Percentiles rank a stretch among this genome's conserved stretches.
phyloP scores from a whole-genome alignment of 768 basidiomycete genomes.

The Phaffia tasmanica region DNA sequence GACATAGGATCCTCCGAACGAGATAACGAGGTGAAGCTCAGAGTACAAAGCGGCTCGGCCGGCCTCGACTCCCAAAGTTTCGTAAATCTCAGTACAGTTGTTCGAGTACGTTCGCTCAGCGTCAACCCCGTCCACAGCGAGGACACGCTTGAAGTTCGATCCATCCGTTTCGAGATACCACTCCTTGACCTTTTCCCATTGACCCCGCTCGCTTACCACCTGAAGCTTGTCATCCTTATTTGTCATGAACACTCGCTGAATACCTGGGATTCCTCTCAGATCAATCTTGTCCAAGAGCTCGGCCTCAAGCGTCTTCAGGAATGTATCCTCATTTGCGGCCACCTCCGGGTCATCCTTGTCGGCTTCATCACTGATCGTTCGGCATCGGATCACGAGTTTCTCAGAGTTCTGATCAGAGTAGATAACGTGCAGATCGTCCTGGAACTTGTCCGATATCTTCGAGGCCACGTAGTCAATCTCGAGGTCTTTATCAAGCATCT shows the following conservation, averaged over 20 bases:
- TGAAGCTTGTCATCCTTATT: conserved; percentile 65
- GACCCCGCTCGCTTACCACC: conserved; percentile 49
- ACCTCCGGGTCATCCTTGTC: conserved; percentile 61
- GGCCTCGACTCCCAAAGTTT: conserved; percentile 92
- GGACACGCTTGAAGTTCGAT: conserved; percentile 85
- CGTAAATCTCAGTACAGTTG: conserved; percentile 88
- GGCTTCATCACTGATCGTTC: conserved; percentile 62
- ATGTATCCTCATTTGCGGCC: conserved; percentile 72
- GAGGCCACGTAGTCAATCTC: conserved; percentile 90
- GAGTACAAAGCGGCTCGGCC: conserved; percentile 87
- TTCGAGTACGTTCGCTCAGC: conserved; percentile 88
- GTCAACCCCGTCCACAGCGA: conserved; percentile 92
- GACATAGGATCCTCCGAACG: conserved; percentile 98
- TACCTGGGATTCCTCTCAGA: conserved; percentile 80
- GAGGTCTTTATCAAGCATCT: conserved; percentile 95
- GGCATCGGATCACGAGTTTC: conserved; percentile 92
- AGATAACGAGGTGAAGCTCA: conserved; percentile 89
- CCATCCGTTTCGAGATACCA: conserved; percentile 98
- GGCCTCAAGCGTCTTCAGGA: conserved; percentile 89
- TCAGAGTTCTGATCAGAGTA: conserved; percentile 99
- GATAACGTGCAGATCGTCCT: conserved; percentile 91
- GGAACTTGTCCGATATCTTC: conserved; percentile 86
- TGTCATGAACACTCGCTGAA: conserved; percentile 81
- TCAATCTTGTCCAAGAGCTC: conserved; percentile 93
- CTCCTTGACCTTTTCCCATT: conserved; percentile 48